Conservation (phyloP, 495 filamentous ascomycete species). For the Talaromyces thailandensis region DNA sequence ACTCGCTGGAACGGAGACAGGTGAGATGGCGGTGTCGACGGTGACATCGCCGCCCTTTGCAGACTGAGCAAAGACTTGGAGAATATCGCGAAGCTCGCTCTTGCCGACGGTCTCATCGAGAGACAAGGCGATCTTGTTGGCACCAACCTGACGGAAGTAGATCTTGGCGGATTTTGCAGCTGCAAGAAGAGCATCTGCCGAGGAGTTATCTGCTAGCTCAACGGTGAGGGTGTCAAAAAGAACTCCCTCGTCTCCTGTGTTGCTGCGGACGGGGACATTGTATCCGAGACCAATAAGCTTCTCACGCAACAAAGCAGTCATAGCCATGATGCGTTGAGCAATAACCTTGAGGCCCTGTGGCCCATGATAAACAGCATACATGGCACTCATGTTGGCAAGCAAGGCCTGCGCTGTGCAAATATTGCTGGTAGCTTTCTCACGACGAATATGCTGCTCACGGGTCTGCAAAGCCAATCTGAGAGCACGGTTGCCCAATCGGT, state of each 20-base stretch:
- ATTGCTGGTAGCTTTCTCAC: conserved; percentile 98
- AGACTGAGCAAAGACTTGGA: conserved; percentile 46
- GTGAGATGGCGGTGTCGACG: conserved; percentile 35
- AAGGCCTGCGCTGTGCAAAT: conserved; percentile 96
- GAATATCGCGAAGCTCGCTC: conserved; percentile 50
- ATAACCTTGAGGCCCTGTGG: conserved; percentile 78
- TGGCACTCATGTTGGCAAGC: conserved; percentile 92
- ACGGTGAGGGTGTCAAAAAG: conserved; percentile 81
- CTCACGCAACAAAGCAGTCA: conserved; percentile 60
- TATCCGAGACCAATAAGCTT: conserved; percentile 59
- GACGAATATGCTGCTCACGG: conserved; percentile 91
- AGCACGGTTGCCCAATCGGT: conserved; percentile 77
- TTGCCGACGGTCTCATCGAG: conserved; percentile 63
- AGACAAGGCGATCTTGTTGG: conserved; percentile 55
- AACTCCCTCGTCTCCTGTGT: conserved; percentile 39
- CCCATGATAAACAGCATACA: conserved; percentile 97
- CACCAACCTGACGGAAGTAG: conserved; percentile 56
- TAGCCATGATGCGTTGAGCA: conserved; percentile 65
- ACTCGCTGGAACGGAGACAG: conserved; percentile 43
- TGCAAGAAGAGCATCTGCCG: conserved; percentile 40
- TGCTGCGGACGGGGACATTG: conserved; percentile 46
- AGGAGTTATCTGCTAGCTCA: conserved; percentile 38
- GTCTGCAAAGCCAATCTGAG: conserved; percentile 87
- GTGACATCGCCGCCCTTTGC: conserved; percentile 22
- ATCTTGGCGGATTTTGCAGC: conserved; percentile 44